Conservation (phyloP, 2,329 filamentous ascomycete genomes). For the Pestalotiopsis sp. region DNA sequence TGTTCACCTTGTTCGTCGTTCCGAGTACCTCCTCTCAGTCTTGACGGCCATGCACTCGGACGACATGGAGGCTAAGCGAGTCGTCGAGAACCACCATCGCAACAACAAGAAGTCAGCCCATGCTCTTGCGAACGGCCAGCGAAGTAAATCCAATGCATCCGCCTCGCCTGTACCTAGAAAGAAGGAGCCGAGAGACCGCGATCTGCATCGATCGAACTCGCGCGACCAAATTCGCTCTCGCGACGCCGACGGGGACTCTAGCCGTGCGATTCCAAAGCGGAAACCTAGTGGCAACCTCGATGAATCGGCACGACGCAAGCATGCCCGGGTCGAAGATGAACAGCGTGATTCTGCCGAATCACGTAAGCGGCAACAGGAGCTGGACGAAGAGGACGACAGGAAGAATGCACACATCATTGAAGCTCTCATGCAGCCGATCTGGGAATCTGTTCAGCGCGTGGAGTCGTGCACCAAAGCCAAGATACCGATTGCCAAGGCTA, state of each 20-base stretch:
- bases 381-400: conserved; percentile 42
- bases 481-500: conserved; percentile 32
- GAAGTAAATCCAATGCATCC: conserved; percentile 57
- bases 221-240: conserved; percentile 54
- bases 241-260: conserved; percentile 53
- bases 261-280: conserved; percentile 59
- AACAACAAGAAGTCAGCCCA: conserved; percentile 79
- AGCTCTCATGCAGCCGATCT: conserved; percentile 35
- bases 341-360: conserved; percentile 55
- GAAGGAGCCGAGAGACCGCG: conserved; percentile 47
- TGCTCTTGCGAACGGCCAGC: conserved; percentile 58
- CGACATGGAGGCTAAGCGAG: conserved; percentile 74
- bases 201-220: conserved; percentile 32
- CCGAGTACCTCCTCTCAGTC: conserved; percentile 94
- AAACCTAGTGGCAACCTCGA: conserved; percentile 59
- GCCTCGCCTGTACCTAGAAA: conserved; percentile 67
- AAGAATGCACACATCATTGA: conserved; percentile 32
- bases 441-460: conserved; percentile 31
- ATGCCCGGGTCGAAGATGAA: conserved; percentile 54
- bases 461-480: conserved; percentile 35
- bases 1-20: conserved; percentile 91
- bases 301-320: conserved; percentile 49
- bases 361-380: conserved; percentile 32
- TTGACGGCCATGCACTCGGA: conserved; percentile 82
- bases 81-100: conserved; percentile 89